Conservation (phyloP, 2,329 filamentous ascomycete species). For the Scleromitrula shiraiana region DNA sequence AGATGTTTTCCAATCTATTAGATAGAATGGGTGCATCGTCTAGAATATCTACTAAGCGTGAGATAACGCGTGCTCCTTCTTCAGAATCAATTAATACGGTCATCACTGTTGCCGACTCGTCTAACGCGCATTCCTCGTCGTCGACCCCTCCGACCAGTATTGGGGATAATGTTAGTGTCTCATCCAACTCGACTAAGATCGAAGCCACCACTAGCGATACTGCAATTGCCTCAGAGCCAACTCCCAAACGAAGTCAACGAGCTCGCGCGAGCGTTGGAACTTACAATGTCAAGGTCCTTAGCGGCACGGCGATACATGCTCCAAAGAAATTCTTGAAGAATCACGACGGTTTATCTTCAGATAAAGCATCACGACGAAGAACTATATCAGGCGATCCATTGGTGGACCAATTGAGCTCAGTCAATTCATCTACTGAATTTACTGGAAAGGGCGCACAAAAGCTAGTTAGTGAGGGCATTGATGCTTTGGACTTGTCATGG, state of each 20-base stretch:
- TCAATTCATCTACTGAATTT: conserved; percentile 20
- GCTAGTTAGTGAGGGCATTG: conserved; percentile 34
- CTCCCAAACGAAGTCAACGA: conserved; percentile 44
- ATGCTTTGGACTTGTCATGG: conserved; percentile 41
- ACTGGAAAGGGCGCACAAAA: conserved; percentile 24
- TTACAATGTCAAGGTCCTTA: conserved; percentile 59
- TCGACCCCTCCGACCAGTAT: conserved; percentile 58
- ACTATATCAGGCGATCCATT: conserved; percentile 37
- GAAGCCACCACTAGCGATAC: conserved; percentile 14
- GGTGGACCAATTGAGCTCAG: conserved; percentile 25
- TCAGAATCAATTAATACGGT: conserved; percentile 23
- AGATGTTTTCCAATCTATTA: conserved; percentile 20
- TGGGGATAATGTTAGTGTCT: conserved; percentile 52
- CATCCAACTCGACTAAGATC: conserved; percentile 35
- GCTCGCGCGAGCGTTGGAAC: conserved; percentile 47
- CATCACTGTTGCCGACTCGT: conserved; percentile 24
- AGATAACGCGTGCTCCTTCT: conserved; percentile 22
- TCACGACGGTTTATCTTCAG: conserved; percentile 3
- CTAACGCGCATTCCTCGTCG: conserved; percentile 25
- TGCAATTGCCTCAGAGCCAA: conserved; percentile 7
- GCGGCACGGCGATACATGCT: conserved; percentile 52
- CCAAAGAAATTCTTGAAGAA: conserved; percentile 37
- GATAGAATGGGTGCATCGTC: conserved; percentile 18
- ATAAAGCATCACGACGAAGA: conserved; percentile 32
- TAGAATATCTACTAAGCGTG: conserved; percentile 9